Evolutionary conservation across 192 early-diverging fungal species (phyloP).

Genomic region (Dissophora ornata): DNA sequence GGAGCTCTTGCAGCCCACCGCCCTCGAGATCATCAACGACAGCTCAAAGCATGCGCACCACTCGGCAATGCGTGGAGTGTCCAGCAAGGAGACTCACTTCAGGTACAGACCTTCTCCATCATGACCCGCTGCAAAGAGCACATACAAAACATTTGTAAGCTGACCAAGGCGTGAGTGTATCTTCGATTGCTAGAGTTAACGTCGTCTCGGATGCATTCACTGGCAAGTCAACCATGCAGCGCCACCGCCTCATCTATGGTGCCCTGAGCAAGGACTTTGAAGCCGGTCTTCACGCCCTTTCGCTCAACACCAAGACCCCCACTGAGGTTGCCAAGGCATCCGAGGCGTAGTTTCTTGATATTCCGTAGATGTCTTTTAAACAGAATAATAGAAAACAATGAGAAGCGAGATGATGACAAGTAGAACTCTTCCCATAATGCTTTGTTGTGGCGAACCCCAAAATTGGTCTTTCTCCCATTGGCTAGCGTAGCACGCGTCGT

Average conservation of each 20-base stretch:
- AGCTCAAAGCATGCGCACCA: conserved; percentile 84
- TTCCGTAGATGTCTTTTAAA: no score
- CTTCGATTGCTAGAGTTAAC: conserved; percentile 69
- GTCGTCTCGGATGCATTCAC: conserved; percentile 78
- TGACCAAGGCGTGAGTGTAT: no score
- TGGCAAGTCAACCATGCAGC: conserved; percentile 69
- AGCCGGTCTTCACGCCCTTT: conserved; percentile 81
- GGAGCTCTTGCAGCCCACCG: conserved; percentile 63
- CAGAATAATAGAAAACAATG: no score
- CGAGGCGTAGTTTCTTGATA: conserved; percentile 4
- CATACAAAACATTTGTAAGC: no score
- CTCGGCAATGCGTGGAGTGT: conserved; percentile 85
- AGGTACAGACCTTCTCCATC: conserved; percentile 52
- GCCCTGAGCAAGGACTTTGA: conserved; percentile 79
- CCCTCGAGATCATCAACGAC: conserved; percentile 82
- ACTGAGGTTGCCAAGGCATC: conserved; percentile 62
- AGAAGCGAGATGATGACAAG: no score
- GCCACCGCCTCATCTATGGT: conserved; percentile 76
- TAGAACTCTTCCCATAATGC: no score
- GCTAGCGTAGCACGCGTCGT: no score
- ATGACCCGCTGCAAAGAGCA: no score
- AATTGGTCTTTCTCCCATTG: no score
- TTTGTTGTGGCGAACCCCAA: no score
- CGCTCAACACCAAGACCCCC: conserved; percentile 81
- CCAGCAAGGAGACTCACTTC: conserved; percentile 87